A percentile compares a stretch with the other conserved stretches of the same genome.
phyloP scores from a whole-genome alignment of 2,329 filamentous ascomycete species.

The Diaporthe aspalathi region DNA sequence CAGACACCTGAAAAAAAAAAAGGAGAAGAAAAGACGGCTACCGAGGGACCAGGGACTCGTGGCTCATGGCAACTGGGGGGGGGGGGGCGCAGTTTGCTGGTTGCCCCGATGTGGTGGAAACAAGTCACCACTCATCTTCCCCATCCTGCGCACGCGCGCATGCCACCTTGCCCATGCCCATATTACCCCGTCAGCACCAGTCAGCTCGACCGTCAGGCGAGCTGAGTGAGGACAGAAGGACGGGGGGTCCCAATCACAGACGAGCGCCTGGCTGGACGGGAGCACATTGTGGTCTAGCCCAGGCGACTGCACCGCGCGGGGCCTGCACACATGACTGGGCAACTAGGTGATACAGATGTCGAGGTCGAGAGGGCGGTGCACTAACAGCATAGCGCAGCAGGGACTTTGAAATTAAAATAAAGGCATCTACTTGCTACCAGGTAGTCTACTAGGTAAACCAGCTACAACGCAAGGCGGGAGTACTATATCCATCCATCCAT shows the following conservation, averaged over 20 bases:
- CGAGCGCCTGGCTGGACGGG: constrained; percentile 13
- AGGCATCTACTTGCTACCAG: background rate
- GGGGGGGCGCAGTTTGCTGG: background rate
- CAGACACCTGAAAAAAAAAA: background rate
- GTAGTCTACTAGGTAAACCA: background rate
- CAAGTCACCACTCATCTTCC: background rate
- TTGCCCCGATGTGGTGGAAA: background rate
- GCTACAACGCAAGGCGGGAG: background rate
- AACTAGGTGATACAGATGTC: too few relatives aligned
- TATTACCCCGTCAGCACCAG: constrained; percentile 26
- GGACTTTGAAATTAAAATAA: background rate
- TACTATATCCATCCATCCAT: constrained; percentile 6
- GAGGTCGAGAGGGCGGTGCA: too few relatives aligned
- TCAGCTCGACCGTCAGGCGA: constrained; percentile 23
- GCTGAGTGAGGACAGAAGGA: constrained; percentile 22
- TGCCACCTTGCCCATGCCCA: background rate
- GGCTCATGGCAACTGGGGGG: too few relatives aligned
- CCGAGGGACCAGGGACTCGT: too few relatives aligned
- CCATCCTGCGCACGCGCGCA: background rate
- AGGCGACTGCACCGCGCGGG: constrained; percentile 16
- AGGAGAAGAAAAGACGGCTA: too few relatives aligned
- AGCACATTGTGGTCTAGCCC: constrained; percentile 17
- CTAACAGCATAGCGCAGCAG: too few relatives aligned
- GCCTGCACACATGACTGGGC: background rate
- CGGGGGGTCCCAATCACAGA: constrained; percentile 13